Evolutionary conservation across 768 basidiomycete genomes (phyloP).

Genomic region (Cytidiella melzeri): DNA sequence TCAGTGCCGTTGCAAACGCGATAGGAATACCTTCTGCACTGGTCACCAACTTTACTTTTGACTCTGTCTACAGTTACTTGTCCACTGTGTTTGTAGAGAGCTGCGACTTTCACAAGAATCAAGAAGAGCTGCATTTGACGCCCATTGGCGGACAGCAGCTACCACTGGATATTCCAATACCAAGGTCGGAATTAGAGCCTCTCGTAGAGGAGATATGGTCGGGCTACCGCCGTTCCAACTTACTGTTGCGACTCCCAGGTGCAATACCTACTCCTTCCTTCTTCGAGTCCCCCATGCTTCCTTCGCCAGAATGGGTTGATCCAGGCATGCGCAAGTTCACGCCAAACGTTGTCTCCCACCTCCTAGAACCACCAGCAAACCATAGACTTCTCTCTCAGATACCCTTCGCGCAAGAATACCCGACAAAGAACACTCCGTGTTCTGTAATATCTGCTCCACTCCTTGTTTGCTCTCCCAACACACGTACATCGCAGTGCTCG

Average conservation of each 20-base stretch:
- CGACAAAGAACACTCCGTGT: conserved; percentile 28
- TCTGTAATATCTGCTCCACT: conserved; percentile 50
- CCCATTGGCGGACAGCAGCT: conserved; percentile 19
- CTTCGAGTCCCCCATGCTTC: conserved; percentile 42
- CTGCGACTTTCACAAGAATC: conserved; percentile 17
- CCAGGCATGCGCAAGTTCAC: conserved; percentile 38
- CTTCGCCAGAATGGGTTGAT: conserved; percentile 62
- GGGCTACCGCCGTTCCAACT: conserved; percentile 67
- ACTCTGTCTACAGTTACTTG: conserved; percentile 77
- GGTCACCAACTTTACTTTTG: conserved; percentile 81
- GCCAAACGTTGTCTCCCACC: conserved; percentile 36
- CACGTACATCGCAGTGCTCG: too few relatives aligned
- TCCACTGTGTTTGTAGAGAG: conserved; percentile 47
- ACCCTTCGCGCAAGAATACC: conserved; percentile 27
- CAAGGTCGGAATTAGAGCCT: conserved; percentile 42
- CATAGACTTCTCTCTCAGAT: conserved; percentile 37
- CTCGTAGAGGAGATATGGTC: conserved; percentile 57
- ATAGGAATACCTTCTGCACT: conserved; percentile 64
- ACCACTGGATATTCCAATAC: conserved; percentile 49
- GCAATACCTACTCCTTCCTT: conserved; percentile 76
- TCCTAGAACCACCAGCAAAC: conserved; percentile 28
- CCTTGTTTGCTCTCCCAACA: conserved; percentile 56
- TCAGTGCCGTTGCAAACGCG: conserved; percentile 62
- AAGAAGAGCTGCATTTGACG: conserved; percentile 2
- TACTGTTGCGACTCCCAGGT: conserved; percentile 66